These are phyloP conservation scores for Phytophthora litchii DNA, from an alignment of 352 stramenopile genomes.

Conservation along the genomic window DNA sequence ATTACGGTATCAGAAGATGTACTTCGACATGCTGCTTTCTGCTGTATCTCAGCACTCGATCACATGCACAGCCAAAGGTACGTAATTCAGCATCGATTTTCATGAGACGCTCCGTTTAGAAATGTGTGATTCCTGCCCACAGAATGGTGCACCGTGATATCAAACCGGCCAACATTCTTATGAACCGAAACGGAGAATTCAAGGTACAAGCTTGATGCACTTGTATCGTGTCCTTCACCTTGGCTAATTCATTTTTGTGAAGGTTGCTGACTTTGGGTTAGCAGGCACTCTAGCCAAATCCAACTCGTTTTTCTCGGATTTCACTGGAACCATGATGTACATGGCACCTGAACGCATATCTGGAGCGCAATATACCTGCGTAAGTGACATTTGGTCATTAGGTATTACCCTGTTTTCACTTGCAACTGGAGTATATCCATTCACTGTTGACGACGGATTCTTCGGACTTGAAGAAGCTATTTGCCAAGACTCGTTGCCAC, in stretches of 20 bases:
- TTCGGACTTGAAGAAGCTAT: constrained; percentile 88
- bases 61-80: constrained; percentile 86
- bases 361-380: constrained; percentile 84
- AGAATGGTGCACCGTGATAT: constrained; percentile 79
- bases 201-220: constrained; percentile 48
- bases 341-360: constrained; percentile 94
- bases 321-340: constrained; percentile 94
- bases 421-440: constrained; percentile 71
- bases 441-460: constrained; percentile 42
- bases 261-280: constrained; percentile 87
- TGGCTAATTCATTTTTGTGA: constrained; percentile 1
- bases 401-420: constrained; percentile 76
- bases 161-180: constrained; percentile 91
- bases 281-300: constrained; percentile 77
- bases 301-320: constrained; percentile 83
- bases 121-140: too few species aligned
- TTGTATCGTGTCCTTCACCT: neutral
- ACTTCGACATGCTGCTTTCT: constrained; percentile 79
- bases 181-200: constrained; percentile 85
- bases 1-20: constrained; percentile 60
- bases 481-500: constrained; percentile 70
- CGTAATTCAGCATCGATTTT: too few species aligned
- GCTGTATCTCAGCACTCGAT: constrained; percentile 79
- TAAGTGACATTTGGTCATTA: constrained; percentile 83
- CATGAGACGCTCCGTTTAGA: too few species aligned